Conservation (phyloP, 257 asterid genomes). For the Hygrophila difformis region DNA sequence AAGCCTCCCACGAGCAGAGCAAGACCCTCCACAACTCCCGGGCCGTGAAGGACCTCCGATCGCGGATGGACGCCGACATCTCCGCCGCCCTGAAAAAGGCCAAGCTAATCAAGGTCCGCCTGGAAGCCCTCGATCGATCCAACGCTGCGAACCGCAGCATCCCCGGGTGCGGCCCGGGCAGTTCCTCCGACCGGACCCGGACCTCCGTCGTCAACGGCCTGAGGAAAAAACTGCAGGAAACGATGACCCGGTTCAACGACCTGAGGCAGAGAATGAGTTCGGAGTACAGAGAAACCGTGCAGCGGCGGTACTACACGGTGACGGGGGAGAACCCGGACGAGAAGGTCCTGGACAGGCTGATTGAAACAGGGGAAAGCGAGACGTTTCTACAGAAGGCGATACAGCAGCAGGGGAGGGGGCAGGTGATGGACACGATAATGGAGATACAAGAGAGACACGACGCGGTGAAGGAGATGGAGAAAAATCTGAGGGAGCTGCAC, state of each 20-base stretch:
- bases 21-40: conserved; percentile 20
- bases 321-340: conserved; percentile 66
- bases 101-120: conserved; percentile 40
- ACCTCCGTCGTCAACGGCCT: conserved; percentile 41
- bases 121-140: conserved; percentile 44
- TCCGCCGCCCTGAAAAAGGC: conserved; percentile 40
- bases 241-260: conserved; percentile 30
- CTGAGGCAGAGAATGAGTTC: conserved; percentile 34
- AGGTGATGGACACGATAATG: conserved; percentile 51
- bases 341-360: conserved; percentile 33
- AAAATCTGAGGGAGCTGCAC: conserved; percentile 51
- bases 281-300: conserved; percentile 56
- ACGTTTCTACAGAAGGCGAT: conserved; percentile 66
- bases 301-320: conserved; percentile 52
- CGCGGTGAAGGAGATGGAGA: conserved; percentile 60
- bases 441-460: conserved; percentile 68
- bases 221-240: conserved; percentile 36
- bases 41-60: conserved; percentile 31
- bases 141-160: conserved; percentile 32
- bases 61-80: conserved; percentile 27
- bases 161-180: conserved; percentile 37
- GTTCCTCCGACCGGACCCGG: conserved; percentile 33
- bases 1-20: conserved; percentile 29
- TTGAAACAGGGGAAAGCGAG: conserved; percentile 63
- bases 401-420: conserved; percentile 72